Conservation (phyloP, 2,329 filamentous ascomycete species). For the Fusarium nanum region DNA sequence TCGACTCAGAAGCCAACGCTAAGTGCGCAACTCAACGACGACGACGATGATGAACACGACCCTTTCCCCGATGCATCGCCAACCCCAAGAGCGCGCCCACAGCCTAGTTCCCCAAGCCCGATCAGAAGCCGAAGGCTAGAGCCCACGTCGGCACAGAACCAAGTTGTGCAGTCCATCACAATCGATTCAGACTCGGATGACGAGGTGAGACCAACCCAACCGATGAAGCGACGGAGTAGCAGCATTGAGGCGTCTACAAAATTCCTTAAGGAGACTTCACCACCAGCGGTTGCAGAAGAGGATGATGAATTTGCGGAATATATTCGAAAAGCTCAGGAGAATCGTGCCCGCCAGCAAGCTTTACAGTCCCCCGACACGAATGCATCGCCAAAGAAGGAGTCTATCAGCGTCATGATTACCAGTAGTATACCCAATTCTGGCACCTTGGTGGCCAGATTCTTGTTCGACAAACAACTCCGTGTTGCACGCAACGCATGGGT, state of each 20-base stretch:
- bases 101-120: constrained; percentile 11
- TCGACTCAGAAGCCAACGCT: constrained; percentile 33
- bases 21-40: constrained; percentile 23
- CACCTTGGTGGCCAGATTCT: constrained; percentile 66
- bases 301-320: constrained; percentile 61
- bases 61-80: constrained; percentile 41
- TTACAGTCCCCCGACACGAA: constrained; percentile 21
- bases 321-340: constrained; percentile 55
- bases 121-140: constrained; percentile 17
- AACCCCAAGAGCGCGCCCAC: constrained; percentile 28
- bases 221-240: constrained; percentile 7
- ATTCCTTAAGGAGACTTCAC: constrained; percentile 6
- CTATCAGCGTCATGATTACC: constrained; percentile 60
- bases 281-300: constrained; percentile 10
- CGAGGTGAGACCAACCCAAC: constrained; percentile 14
- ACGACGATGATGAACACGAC: constrained; percentile 13
- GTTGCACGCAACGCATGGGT: constrained; percentile 78
- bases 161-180: constrained; percentile 29
- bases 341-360: constrained; percentile 47
- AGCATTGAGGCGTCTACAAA: constrained; percentile 32
- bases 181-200: constrained; percentile 52
- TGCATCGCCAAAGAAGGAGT: constrained; percentile 38
- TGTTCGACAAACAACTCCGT: constrained; percentile 74
- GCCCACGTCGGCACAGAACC: constrained; percentile 1
- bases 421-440: constrained; percentile 72